A percentile compares a stretch with the other conserved stretches of the same genome.
phyloP scores from a whole-genome alignment of 129 eudicot genomes.

The Helianthus annuus region HanXRQr2.0-SUNRISE NC_035447.2:18011189-18011688 shows the following conservation, averaged over 20 bases:
- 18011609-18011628: too few relatives aligned
- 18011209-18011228: slow-evolving; percentile 2
- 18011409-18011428: slow-evolving; percentile 1
- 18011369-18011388: background rate
- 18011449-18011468: slow-evolving; percentile 5
- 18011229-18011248: slow-evolving; percentile 6
- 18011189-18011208: background rate
- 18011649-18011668: too few relatives aligned
- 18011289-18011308: background rate
- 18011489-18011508: slow-evolving; percentile 4
- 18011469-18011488: slow-evolving; percentile 1
- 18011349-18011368: background rate
- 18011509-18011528: slow-evolving; percentile 19
- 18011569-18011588: too few relatives aligned
- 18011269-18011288: background rate
- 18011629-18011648: too few relatives aligned
- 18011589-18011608: too few relatives aligned
- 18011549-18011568: too few relatives aligned
- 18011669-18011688: too few relatives aligned
- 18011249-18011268: background rate
- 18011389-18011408: too few relatives aligned
- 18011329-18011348: too few relatives aligned
- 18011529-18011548: background rate
- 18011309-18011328: background rate
- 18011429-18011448: slow-evolving; percentile 24